Conservation (phyloP, 73 alveolate genomes). For the Symbiodinium pilosum region DNA sequence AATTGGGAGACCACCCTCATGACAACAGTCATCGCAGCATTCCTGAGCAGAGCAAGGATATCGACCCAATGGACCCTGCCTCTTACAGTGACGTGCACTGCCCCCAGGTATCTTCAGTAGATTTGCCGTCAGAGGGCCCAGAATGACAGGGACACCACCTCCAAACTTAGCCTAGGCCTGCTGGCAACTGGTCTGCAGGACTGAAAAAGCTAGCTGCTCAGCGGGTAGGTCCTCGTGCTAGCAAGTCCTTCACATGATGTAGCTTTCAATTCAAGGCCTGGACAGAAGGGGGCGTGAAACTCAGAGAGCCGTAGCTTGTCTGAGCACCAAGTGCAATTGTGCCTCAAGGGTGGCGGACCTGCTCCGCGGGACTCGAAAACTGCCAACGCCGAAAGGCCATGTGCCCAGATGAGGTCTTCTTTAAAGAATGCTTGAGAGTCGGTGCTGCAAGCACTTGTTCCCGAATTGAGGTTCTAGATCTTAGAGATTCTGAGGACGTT, state of each 20-base stretch:
- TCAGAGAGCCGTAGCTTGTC: neutral
- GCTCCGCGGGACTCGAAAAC: slow-evolving; percentile 59
- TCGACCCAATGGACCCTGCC: slow-evolving; percentile 85
- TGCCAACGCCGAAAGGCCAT: slow-evolving; percentile 71
- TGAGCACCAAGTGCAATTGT: neutral
- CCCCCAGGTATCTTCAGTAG: neutral
- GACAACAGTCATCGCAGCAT: no score
- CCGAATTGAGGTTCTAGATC: no score
- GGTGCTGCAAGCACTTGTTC: no score
- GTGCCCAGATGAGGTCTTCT: no score
- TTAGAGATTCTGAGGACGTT: no score
- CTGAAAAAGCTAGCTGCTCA: neutral
- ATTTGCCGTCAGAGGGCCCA: neutral
- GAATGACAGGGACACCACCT: neutral
- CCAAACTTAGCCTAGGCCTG: neutral
- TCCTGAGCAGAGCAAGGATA: neutral
- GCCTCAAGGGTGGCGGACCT: neutral
- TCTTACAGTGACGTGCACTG: slow-evolving; percentile 70
- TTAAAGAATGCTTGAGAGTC: no score
- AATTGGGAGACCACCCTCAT: no score
- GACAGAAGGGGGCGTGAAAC: slow-evolving; percentile 19
- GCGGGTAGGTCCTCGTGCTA: neutral
- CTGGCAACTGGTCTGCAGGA: slow-evolving; percentile 75
- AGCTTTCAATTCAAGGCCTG: neutral
- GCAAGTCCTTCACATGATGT: neutral